Evolutionary conservation across 306 rosid genomes (phyloP), one percentile per base, ranked within the genome.

Genomic region (Trifolium pratense): DNA sequence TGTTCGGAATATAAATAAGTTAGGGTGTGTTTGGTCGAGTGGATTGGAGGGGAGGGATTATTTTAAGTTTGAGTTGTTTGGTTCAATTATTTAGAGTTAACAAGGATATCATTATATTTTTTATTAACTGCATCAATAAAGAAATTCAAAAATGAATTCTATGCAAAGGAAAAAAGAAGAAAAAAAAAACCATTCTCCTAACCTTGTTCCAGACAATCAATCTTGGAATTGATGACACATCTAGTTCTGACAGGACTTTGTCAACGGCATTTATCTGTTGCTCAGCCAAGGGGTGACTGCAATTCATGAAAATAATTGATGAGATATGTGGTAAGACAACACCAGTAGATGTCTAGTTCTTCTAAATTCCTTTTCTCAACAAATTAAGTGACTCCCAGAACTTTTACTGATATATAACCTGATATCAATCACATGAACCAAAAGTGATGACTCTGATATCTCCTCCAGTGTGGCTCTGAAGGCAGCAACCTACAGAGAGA

Each of bases 151-250:
- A 53, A 9, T 9, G 29, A 18, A 53, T 18, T 53, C 31, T 56
- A 23, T 12, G 9, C 6, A 1, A 23, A 23, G 9, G 32, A 55
- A 21, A 55, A 55, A 61, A 31, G 40, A 51, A n/a, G n/a, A n/a
- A 37, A 51, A 51, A 32, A 53, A 52, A 40, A 53, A 61, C 14
- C 63, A 48, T 17, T 71, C 14, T 39, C 5, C 34, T 7, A 31
- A 90, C 97, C 96, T 94, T 94, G 86, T 91, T 94, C 99, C 99
- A 94, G 69, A 94, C 90, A 83, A 88, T 88, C 93, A 94, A 82
- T 85, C 74, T 90, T n/a, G 97, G 97, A 64, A 94, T 88, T 36
- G 86, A 86, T 25, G 88, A 84, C 25, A 91, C 97, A 61, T 90
- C 90, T 61, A 91, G 81, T 81, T 94, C 97, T 23, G 90, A 87